These are phyloP conservation scores for Coleophoma crateriformis DNA, from an alignment of 2,329 filamentous ascomycete genomes.

Conservation along the genomic window DNA sequence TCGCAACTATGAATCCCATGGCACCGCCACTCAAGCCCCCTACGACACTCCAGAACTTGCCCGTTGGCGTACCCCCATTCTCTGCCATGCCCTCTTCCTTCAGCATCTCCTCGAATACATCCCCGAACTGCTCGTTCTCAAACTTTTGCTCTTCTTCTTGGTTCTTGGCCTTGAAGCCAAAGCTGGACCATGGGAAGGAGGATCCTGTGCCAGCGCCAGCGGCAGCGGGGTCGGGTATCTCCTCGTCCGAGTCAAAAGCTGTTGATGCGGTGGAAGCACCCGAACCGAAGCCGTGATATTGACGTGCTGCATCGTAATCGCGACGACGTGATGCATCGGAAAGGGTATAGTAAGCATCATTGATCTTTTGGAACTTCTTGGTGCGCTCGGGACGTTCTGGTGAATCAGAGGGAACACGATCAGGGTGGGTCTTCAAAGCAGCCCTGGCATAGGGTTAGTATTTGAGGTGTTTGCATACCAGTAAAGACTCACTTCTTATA, in stretches of 20 bases:
- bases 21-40: constrained; percentile 84
- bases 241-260: constrained; percentile 39
- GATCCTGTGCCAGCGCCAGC: constrained; percentile 25
- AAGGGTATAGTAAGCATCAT: constrained; percentile 89
- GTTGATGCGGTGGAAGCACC: constrained; percentile 34
- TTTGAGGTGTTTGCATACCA: background rate
- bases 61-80: constrained; percentile 53
- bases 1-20: constrained; percentile 91
- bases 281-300: constrained; percentile 43
- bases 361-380: constrained; percentile 83
- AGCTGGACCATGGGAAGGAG: constrained; percentile 71
- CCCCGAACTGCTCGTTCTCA: constrained; percentile 79
- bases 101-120: constrained; percentile 87
- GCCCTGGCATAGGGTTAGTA: constrained; percentile 45
- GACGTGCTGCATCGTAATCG: constrained; percentile 77
- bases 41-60: constrained; percentile 80
- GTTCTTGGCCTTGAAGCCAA: constrained; percentile 46
- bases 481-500: constrained; percentile 69
- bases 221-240: constrained; percentile 33
- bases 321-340: constrained; percentile 71
- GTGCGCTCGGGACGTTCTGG: constrained; percentile 79
- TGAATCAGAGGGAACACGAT: constrained; percentile 78
- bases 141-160: constrained; percentile 50
- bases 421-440: constrained; percentile 88
- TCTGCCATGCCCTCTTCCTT: constrained; percentile 79